Conservation (phyloP, 2,329 filamentous ascomycete genomes). For the Celoporthe dispersa region DNA sequence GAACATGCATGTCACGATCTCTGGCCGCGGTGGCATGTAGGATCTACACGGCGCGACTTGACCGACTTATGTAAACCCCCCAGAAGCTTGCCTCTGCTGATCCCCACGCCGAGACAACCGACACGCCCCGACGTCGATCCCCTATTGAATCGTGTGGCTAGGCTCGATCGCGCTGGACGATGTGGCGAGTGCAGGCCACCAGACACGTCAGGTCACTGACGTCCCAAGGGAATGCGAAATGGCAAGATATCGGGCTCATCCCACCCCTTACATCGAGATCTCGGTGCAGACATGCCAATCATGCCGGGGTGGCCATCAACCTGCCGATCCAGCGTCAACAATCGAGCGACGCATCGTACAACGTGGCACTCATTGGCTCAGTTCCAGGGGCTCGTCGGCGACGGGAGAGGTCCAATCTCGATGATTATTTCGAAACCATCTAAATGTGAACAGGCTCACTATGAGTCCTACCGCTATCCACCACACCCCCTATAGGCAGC, state of each 20-base stretch:
- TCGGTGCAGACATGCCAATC: not conserved
- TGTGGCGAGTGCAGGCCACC: conserved; percentile 2
- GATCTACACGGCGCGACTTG: not conserved
- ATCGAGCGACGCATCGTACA: not conserved
- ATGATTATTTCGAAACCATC: not conserved
- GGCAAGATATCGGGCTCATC: not conserved
- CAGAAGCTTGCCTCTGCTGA: not conserved
- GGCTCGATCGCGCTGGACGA: not conserved
- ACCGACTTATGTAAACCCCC: not conserved
- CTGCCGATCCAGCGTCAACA: not conserved
- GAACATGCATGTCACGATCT: not conserved
- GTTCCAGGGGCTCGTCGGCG: not conserved
- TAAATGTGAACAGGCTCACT: not conserved
- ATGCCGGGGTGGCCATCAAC: not conserved
- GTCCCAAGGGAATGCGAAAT: not conserved
- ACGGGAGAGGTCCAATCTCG: not conserved
- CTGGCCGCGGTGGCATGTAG: not conserved
- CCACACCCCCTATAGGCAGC: not conserved
- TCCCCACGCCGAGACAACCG: not conserved
- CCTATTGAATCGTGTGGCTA: not conserved
- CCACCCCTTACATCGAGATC: conserved; percentile 4
- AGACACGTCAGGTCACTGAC: not conserved
- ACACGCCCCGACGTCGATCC: not conserved
- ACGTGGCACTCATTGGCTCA: not conserved
- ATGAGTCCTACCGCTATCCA: not conserved